Evolutionary conservation across 2,329 filamentous ascomycete genomes (phyloP), one percentile per base, ranked within the genome.

Genomic region (Fusarium protoensiforme): DNA sequence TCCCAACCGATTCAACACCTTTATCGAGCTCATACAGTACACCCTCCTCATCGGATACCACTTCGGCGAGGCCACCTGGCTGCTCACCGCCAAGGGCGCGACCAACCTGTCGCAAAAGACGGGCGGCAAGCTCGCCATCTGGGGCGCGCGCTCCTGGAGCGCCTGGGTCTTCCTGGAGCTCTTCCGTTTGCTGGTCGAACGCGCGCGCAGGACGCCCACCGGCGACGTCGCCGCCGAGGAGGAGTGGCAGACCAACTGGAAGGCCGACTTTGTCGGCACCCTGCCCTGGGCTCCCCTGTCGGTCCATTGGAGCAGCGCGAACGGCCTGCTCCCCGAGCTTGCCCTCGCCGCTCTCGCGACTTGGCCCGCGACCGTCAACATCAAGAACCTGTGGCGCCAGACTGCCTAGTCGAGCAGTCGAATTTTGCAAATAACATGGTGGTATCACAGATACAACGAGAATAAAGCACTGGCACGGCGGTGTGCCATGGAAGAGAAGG

Each of bases 141-240:
- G 92, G 91, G 95, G 93, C 82, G 91, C 90, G 65, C 88, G 94
- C 51, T 93, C 93, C 71, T 98, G 96, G 94, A 90, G 92, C 63
- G 87, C 88, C 27, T 94, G 95, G 84, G 91, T 97, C 8, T 89
- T 89, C 22, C 84, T 95, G 68, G 94, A 98, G 84, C 88, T 96
- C 69, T 86, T 91, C 58, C 86, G 92, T 71, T 84, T 98, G 67
- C 78, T 85, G 51, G 81, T 86, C 61, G 85, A 89, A 83, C 80
- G 83, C 57, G 73, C 79, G 61, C 83, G 84, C 71, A 78, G 83
- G 75, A 81, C 79, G 56, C 78, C 81, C 69, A 81, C 83, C 75
- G 81, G 72, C 59, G 74, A 76, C 14, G 71, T 75, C 8, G 67
- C 63, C 24, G 71, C 73, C 67, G 82, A 87, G 68, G 81, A 80